phyloP scores from a whole-genome alignment of 208 protist species.

The Crithidia acanthocephali region DNA sequence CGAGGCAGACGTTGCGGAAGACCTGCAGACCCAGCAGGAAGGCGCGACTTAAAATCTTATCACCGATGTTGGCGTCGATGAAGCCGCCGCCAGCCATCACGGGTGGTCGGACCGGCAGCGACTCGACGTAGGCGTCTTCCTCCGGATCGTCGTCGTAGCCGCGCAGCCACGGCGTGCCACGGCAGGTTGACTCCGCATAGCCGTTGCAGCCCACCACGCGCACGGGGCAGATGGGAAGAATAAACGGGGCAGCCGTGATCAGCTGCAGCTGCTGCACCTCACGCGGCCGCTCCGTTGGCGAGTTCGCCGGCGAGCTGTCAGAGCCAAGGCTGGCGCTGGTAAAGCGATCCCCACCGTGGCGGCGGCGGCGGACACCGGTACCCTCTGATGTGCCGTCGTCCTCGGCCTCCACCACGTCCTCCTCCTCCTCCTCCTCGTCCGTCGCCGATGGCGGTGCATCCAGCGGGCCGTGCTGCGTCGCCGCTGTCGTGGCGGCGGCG shows the following conservation, averaged over 20 bases:
- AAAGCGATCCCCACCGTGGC: neutral
- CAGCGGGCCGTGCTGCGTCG: neutral
- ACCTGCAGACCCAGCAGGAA: constrained; percentile 44
- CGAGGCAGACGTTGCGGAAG: constrained; percentile 44
- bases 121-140: constrained; percentile 62
- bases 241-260: constrained; percentile 34
- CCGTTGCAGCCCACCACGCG: constrained; percentile 57
- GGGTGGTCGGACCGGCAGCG: constrained; percentile 43
- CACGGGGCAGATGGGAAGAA: constrained; percentile 51
- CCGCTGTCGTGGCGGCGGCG: too few relatives aligned
- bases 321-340: constrained; percentile 10
- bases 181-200: constrained; percentile 41
- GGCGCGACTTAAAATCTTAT: constrained; percentile 53
- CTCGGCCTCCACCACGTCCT: constrained; percentile 1
- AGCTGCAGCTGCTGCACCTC: constrained; percentile 35
- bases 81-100: constrained; percentile 48
- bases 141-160: constrained; percentile 50
- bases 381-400: neutral
- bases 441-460: neutral
- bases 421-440: neutral
- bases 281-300: constrained; percentile 19
- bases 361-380: neutral
- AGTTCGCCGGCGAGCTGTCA: constrained; percentile 2
- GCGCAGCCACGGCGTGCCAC: constrained; percentile 63
- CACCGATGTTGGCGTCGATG: constrained; percentile 47